Evolutionary conservation across 805 yeast species (phyloP), one percentile per base, ranked within the genome.

Genomic region (Clavispora vitiphila): DNA sequence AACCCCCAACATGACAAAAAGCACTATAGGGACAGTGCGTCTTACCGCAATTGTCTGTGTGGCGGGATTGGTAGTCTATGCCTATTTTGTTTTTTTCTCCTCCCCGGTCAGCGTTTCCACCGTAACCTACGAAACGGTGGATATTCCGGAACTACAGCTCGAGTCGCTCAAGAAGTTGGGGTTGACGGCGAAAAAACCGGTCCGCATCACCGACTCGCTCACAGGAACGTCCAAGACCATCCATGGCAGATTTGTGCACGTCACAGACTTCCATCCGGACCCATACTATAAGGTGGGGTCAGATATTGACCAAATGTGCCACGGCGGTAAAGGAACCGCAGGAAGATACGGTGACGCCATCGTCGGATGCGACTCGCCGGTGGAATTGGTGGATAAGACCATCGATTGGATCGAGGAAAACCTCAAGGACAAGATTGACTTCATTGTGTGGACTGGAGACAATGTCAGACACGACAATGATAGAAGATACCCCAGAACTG

Each of bases 381-480:
- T 79, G 57, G 61, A 63, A 1, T 60, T 87, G 37, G 78, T 83
- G 61, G 67, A 78, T 8, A 70, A 70, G 14, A 86, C 95, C 0
- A 62, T 87, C 41, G 58, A 71, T 23, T 87, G 95, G 93, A 65
- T 87, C 2, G 60, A 70, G 16, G 67, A 69, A 10, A 80, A 86
- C 45, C 59, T 87, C 44, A 76, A 71, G 46, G 93, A 85, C 59
- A 80, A 86, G 49, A 80, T 87, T 37, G 96, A 87, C 59, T 87
- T 87, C 61, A 81, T 87, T 10, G 75, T 87, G 11, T 87, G 96
- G 96, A 86, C 96, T 0, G 96, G 96, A 24, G 96, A 87, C 62
- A 87, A 86, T 53, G 77, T 85, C 35, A 72, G 95, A 42, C 96
- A 86, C 59, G 95, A 86, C 59, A 84, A 82, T 53, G 96, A 86